Evolutionary conservation across 345 rosid species (phyloP), one percentile per base, ranked within the genome.

Genomic region (Brassica nigra): DNA sequence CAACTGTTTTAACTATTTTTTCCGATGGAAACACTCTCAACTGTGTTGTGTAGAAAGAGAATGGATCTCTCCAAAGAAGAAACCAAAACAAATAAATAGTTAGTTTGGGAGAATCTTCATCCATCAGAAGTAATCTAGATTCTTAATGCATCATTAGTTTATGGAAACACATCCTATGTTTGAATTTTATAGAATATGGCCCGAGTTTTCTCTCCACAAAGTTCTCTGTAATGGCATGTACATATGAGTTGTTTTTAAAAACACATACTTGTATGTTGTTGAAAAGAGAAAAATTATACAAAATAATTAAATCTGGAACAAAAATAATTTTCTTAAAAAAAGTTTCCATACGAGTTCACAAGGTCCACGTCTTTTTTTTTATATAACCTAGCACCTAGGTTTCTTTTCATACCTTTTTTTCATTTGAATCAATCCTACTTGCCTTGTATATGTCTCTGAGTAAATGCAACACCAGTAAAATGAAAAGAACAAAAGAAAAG

Each of bases 1-100:
- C 58, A 2, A 74, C 74, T 74, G 78, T 67, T 67, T 12, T 6
- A 59, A 29, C 78, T 58, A 73, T 73, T 75, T 63, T 80, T 66
- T 36, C 27, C 27, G 74, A 52, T 74, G 79, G 79, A 74, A 68
- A 62, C 72, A 33, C 81, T 78, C 73, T 69, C 78, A 57, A 70
- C 78, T 79, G 71, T 64, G 67, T 68, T 70, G 76, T 75, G 76
- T 75, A 76, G 76, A 70, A 61, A 68, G 64, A 63, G 61, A 49
- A 75, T 70, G 75, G 80, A 74, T 23, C 27, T 61, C 74, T 70
- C 57, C 59, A 67, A 80, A 54, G 64, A 69, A 36, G 69, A 74
- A 68, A 80, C 74, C 67, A 30, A 76, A 34, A 74, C 73, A 37
- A 49, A 62, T 63, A 80, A 75, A 39, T 20, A 8, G 55, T n/a